Evolutionary conservation across 768 basidiomycete species (phyloP), one percentile per base, ranked within the genome.

Genomic region (Tylopilus rubrobrunneus): DNA sequence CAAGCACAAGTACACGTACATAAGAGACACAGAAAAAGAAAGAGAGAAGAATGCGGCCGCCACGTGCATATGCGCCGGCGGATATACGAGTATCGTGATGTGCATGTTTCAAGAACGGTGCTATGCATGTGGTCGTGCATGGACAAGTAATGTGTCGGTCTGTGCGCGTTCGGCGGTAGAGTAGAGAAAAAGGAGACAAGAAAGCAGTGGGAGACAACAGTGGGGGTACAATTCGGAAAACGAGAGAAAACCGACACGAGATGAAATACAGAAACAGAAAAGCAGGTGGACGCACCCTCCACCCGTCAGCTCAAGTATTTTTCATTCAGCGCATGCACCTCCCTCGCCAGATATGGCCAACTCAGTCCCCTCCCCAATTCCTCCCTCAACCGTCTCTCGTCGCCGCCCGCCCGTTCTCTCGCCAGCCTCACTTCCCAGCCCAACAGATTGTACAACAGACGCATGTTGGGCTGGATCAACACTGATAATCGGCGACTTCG

Each of bases 401-500:
- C 77, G 23, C 71, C 78, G 4, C 74, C 77, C 0, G 83, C 85
- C 25, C 86, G 79, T 65, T 85, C 84, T 61, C 79, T 79, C n/a
- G 92, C 92, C n/a, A 97, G 79, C 68, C 86, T 84, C 61, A 92
- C 85, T 71, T 98, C 96, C 92, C 92, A 98, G 10, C 90, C 94
- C 64, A 92, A 85, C 25, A 98, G 78, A 67, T 98, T 95, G 71
- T 95, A 97, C 71, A 98, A 72, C 67, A 98, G 74, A n/a, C 92
- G 82, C 83, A 98, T 88, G 60, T 97, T 98, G 19, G 96, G 96
- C 74, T 98, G 92, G 57, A 92, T 93, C 60, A 94, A 78, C 56
- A 95, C 92, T 31, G 84, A 95, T 49, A 98, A 77, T 34, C 96
- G 78, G 41, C 95, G 81, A 51, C 91, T 92, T 52, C 96, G 85